phyloP scores from a whole-genome alignment of 495 filamentous ascomycete genomes.

The Penicillium paradoxum region DNA sequence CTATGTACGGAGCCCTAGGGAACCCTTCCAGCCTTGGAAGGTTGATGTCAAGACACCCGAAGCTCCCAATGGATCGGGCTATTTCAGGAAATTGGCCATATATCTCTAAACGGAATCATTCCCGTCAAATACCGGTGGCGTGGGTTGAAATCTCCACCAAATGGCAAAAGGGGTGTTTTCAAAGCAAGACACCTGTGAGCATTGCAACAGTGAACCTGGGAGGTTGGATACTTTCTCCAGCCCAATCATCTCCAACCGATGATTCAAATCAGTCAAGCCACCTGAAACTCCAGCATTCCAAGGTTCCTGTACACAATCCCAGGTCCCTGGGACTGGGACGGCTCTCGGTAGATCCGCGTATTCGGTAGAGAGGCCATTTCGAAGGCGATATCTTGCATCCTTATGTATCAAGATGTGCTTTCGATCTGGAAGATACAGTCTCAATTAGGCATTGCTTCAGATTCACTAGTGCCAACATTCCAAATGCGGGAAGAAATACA shows the following conservation, averaged over 20 bases:
- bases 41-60: background rate
- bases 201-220: background rate
- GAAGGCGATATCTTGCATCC: constrained; percentile 4
- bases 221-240: background rate
- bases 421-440: too few relatives aligned
- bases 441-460: too few relatives aligned
- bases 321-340: constrained; percentile 19
- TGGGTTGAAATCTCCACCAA: background rate
- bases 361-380: constrained; percentile 9
- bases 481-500: background rate
- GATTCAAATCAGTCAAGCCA: constrained; percentile 13
- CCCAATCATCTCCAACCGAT: background rate
- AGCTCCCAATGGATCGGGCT: background rate
- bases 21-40: too few relatives aligned
- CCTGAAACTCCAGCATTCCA: constrained; percentile 12
- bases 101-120: background rate
- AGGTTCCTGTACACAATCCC: constrained; percentile 9
- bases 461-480: background rate
- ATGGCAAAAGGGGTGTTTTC: background rate
- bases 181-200: background rate
- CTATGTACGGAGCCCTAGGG: too few relatives aligned
- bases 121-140: background rate
- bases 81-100: background rate
- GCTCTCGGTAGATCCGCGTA: constrained; percentile 29
- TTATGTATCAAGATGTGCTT: background rate